These are phyloP conservation scores for Neophaeococcomyces aloes DNA, from an alignment of 2,329 filamentous ascomycete species.

Conservation along the genomic window DNA sequence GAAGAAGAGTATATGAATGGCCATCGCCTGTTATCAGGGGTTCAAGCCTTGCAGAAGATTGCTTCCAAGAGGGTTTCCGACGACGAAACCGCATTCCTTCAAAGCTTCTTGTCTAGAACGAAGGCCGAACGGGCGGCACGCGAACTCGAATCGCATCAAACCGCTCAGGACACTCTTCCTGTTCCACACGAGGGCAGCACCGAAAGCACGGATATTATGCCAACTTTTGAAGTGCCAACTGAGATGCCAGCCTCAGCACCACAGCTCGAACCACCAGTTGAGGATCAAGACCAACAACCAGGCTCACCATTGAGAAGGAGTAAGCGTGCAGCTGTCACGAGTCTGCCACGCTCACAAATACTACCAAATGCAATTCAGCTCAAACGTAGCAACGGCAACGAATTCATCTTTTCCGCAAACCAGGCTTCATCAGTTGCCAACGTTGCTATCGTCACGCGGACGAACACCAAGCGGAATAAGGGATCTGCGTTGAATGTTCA, in stretches of 20 bases:
- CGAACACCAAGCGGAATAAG: constrained; percentile 35
- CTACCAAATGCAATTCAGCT: constrained; percentile 32
- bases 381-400: constrained; percentile 35
- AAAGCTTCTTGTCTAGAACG: constrained; percentile 18
- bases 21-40: background rate
- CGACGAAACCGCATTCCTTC: constrained; percentile 21
- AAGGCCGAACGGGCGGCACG: constrained; percentile 4
- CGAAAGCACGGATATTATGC: background rate
- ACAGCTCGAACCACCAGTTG: constrained; percentile 4
- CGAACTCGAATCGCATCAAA: background rate
- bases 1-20: background rate
- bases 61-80: constrained; percentile 7
- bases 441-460: constrained; percentile 31
- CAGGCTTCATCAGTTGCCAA: constrained; percentile 34
- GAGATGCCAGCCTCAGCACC: background rate
- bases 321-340: constrained; percentile 23
- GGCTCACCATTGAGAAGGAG: constrained; percentile 27
- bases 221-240: background rate
- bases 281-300: constrained; percentile 5
- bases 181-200: background rate
- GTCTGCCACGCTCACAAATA: constrained; percentile 21
- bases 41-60: background rate
- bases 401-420: constrained; percentile 32
- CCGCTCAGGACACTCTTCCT: background rate
- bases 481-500: constrained; percentile 24